Conservation (phyloP, 768 basidiomycete genomes). For the Podaxis sp. region DNA sequence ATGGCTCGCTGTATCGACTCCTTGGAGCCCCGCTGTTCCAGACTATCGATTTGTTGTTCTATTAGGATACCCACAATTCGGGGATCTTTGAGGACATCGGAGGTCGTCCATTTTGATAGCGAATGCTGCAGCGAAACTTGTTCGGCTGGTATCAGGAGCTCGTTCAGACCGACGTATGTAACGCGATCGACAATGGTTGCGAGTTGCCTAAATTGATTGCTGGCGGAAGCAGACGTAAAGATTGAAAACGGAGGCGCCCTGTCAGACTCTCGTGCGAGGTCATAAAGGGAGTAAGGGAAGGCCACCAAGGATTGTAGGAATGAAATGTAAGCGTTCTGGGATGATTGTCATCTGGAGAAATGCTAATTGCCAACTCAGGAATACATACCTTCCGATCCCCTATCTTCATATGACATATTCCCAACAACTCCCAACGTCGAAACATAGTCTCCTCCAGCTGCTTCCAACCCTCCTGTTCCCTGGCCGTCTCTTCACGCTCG, state of each 20-base stretch:
- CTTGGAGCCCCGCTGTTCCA: constrained; percentile 57
- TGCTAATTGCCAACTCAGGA: not conserved
- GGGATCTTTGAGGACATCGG: not conserved
- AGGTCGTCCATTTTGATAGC: constrained; percentile 6
- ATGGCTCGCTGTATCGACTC: constrained; percentile 42
- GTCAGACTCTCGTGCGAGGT: constrained; percentile 32
- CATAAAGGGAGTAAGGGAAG: constrained; percentile 47
- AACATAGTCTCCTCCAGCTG: constrained; percentile 62
- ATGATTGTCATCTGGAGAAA: not conserved
- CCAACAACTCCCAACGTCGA: constrained; percentile 78
- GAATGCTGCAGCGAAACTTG: constrained; percentile 42
- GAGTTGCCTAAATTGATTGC: constrained; percentile 48
- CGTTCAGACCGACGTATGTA: constrained; percentile 63
- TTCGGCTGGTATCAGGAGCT: constrained; percentile 50
- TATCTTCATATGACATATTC: constrained; percentile 71
- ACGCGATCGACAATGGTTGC: constrained; percentile 57
- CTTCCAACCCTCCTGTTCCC: constrained; percentile 39
- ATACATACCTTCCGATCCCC: constrained; percentile 66
- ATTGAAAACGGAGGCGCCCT: constrained; percentile 23
- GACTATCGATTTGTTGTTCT: constrained; percentile 53
- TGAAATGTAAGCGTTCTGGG: constrained; percentile 55
- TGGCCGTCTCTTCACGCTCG: constrained; percentile 14
- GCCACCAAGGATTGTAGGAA: constrained; percentile 45
- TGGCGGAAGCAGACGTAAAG: constrained; percentile 30
- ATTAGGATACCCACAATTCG: constrained; percentile 49